Evolutionary conservation across 176 grass and related monocot species (phyloP).

Genomic region (Oryza nivara): DNA sequence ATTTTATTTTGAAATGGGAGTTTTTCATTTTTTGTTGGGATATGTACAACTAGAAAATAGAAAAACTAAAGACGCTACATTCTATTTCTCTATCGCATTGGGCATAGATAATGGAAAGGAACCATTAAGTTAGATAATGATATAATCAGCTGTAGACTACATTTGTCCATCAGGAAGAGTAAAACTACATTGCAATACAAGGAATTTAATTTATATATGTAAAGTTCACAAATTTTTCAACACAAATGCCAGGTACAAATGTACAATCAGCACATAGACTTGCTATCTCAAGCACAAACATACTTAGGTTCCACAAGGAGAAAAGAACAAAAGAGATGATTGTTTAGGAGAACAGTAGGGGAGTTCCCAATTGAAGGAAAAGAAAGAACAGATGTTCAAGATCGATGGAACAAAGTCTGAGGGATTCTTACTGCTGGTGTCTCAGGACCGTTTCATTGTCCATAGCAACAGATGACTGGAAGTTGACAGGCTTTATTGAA

Average conservation of each 20-base stretch:
- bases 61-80: not conserved
- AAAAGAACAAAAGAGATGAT: not conserved
- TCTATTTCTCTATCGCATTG: not conserved
- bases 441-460: constrained; percentile 83
- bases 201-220: not conserved
- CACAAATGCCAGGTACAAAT: constrained; percentile 10
- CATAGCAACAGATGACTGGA: constrained; percentile 81
- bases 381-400: not conserved
- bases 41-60: too few species aligned
- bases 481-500: constrained; percentile 92
- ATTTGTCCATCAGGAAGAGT: not conserved
- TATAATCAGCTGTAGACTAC: not conserved
- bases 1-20: not conserved
- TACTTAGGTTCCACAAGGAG: constrained; percentile 17
- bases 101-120: not conserved
- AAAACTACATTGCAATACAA: not conserved
- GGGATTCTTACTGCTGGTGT: constrained; percentile 88
- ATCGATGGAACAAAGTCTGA: constrained; percentile 21
- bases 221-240: constrained; percentile 12
- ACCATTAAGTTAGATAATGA: not conserved
- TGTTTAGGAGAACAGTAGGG: not conserved
- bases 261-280: constrained; percentile 3
- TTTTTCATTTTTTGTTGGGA: too few species aligned
- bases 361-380: not conserved
- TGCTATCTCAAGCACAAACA: not conserved